Percentiles rank a stretch among this genome's conserved stretches.
These are phyloP conservation scores for Shiraia sp. DNA, from an alignment of 2,329 filamentous ascomycete genomes.

Conservation along the genomic window DNA sequence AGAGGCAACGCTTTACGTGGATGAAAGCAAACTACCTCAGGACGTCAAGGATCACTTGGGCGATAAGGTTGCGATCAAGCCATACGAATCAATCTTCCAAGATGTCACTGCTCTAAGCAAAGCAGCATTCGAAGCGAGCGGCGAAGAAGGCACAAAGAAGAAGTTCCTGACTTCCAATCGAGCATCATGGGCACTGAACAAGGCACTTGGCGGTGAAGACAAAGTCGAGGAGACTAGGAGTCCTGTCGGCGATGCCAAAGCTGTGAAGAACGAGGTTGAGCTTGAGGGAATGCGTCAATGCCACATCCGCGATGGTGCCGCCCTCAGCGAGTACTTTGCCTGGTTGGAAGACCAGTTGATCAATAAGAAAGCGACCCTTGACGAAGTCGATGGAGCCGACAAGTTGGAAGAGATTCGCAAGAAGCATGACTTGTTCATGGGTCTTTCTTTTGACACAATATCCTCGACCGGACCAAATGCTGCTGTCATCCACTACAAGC, in stretches of 20 bases:
- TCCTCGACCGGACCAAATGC: slow-evolving; percentile 92
- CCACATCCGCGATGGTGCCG: slow-evolving; percentile 90
- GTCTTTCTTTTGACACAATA: slow-evolving; percentile 93
- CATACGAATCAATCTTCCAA: slow-evolving; percentile 79
- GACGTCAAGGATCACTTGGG: slow-evolving; percentile 72
- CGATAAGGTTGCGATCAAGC: slow-evolving; percentile 72
- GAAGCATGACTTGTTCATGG: slow-evolving; percentile 75
- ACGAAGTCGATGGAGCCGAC: slow-evolving; percentile 90
- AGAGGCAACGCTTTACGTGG: slow-evolving; percentile 79
- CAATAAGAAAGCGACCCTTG: slow-evolving; percentile 71
- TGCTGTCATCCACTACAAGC: slow-evolving; percentile 92
- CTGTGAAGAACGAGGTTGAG: slow-evolving; percentile 89
- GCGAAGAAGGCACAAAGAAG: slow-evolving; percentile 39
- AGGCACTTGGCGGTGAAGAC: slow-evolving; percentile 81
- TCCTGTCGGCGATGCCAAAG: slow-evolving; percentile 87
- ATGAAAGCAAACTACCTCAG: slow-evolving; percentile 73
- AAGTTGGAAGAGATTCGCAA: slow-evolving; percentile 79
- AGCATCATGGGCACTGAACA: slow-evolving; percentile 89
- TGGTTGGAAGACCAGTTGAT: slow-evolving; percentile 92
- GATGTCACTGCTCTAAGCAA: slow-evolving; percentile 71
- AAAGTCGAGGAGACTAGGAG: slow-evolving; percentile 86
- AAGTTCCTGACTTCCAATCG: slow-evolving; percentile 88
- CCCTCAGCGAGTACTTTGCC: slow-evolving; percentile 88
- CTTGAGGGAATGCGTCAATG: slow-evolving; percentile 91
- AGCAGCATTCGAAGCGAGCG: slow-evolving; percentile 36